Percentiles rank a stretch among this genome's conserved stretches.
Conservation (phyloP, 2,329 filamentous ascomycete genomes). For the Pleurostoma richardsiae region DNA sequence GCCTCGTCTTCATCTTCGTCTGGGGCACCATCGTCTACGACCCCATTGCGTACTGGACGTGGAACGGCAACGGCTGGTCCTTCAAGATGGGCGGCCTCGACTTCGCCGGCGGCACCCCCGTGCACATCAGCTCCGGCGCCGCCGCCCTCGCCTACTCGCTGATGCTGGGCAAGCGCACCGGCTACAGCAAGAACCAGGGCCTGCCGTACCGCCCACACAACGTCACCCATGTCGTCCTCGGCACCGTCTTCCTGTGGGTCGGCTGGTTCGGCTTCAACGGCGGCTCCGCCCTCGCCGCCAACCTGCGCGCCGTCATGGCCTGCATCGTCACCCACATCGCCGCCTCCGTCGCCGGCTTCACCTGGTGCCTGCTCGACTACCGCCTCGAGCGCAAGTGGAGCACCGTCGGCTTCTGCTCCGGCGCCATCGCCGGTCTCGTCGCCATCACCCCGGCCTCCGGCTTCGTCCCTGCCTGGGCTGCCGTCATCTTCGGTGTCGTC, state of each 20-base stretch:
- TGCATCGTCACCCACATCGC: constrained; percentile 84
- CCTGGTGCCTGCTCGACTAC: constrained; percentile 84
- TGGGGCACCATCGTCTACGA: constrained; percentile 70
- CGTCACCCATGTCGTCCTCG: constrained; percentile 67
- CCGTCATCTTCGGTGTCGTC: constrained; percentile 53
- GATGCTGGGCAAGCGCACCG: constrained; percentile 65
- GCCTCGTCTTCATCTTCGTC: constrained; percentile 62
- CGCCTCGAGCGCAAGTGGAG: constrained; percentile 91
- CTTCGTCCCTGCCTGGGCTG: constrained; percentile 65
- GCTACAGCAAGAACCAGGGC: constrained; percentile 55
- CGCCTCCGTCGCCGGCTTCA: constrained; percentile 74
- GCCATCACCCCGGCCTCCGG: constrained; percentile 82
- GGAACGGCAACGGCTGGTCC: constrained; percentile 70
- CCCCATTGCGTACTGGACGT: constrained; percentile 72
- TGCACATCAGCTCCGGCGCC: constrained; percentile 69
- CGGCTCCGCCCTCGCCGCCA: constrained; percentile 73
- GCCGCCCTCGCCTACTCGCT: constrained; percentile 68
- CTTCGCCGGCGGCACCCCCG: constrained; percentile 70
- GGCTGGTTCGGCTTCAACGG: constrained; percentile 98
- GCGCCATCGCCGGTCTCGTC: constrained; percentile 80
- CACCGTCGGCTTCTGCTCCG: constrained; percentile 89
- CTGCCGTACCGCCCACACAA: constrained; percentile 68
- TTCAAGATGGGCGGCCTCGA: constrained; percentile 65
- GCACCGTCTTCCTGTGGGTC: constrained; percentile 78
- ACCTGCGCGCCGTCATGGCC: constrained; percentile 85